phyloP scores from a whole-genome alignment of 768 basidiomycete genomes.

The Boletus sp. region DNA sequence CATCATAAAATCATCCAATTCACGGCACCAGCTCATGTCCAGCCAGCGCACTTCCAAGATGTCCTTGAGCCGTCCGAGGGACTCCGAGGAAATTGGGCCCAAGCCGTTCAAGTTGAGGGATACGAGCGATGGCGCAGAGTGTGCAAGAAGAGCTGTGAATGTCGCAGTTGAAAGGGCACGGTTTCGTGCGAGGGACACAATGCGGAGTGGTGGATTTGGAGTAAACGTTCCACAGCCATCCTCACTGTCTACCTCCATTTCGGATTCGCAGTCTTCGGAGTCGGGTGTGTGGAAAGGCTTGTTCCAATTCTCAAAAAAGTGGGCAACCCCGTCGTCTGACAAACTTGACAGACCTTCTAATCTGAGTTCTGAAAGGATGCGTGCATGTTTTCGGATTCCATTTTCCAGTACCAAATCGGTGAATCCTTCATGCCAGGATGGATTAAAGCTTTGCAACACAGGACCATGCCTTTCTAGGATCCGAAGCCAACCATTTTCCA shows the following conservation, averaged over 20 bases:
- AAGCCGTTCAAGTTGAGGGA: slow-evolving; percentile 76
- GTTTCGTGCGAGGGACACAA: slow-evolving; percentile 65
- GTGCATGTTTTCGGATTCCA: slow-evolving; percentile 55
- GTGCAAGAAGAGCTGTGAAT: slow-evolving; percentile 60
- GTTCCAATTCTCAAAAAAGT: slow-evolving; percentile 63
- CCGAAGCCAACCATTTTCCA: slow-evolving; percentile 53
- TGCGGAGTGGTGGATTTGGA: slow-evolving; percentile 46
- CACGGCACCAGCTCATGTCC: slow-evolving; percentile 85
- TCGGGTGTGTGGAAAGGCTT: slow-evolving; percentile 13
- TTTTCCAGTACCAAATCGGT: slow-evolving; percentile 57
- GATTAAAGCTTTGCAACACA: slow-evolving; percentile 57
- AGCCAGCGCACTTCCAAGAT: slow-evolving; percentile 50
- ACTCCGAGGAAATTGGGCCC: slow-evolving; percentile 56
- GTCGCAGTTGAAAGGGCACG: slow-evolving; percentile 49
- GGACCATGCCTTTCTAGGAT: slow-evolving; percentile 56
- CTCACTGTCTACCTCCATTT: slow-evolving; percentile 21
- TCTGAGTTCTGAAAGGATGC: slow-evolving; percentile 48
- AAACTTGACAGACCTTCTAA: slow-evolving; percentile 59
- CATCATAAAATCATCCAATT: slow-evolving; percentile 79
- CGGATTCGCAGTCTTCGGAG: slow-evolving; percentile 9
- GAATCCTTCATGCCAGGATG: slow-evolving; percentile 69
- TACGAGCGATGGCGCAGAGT: slow-evolving; percentile 60
- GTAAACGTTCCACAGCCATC: slow-evolving; percentile 3
- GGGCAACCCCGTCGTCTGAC: slow-evolving; percentile 66
- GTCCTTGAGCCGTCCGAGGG: slow-evolving; percentile 38